Base-by-base conservation (phyloP, 345 rosid species). In the Rhodamnia rubescens region DNA sequence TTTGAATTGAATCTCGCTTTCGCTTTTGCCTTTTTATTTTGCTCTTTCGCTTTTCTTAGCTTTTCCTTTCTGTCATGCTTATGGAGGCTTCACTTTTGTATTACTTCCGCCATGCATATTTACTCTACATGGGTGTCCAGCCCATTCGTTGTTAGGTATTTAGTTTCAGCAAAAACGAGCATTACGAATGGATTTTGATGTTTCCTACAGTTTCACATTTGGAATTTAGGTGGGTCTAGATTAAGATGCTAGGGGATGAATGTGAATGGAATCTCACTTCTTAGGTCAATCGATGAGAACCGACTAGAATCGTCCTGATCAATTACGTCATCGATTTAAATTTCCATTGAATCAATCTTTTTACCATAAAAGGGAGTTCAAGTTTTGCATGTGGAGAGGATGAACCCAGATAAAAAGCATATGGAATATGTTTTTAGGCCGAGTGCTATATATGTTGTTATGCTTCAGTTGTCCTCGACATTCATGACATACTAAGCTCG, bases 281-380 rank as follows among this genome's bases (percentile, higher is more conserved):
- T 14, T 29, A 29, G 5, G 1, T 29, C 3, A 64, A 64, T 64
- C 6, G 12, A 69, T 18, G 6, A 2, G 1, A 42, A 69, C 3
- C 0, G 0, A 8, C 3, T 32, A 8, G 2, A 69, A 69, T 69
- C 3, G 1, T 7, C 11, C 3, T 36, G 10, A 18, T 32, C 44
- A 32, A 16, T 18, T 18, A 32, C 8, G 3, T 69, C 32, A 24
- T 32, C 7, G 0, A 32, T 24, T 69, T 32, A 32, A 32, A 64
- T 64, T 22, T 24, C 9, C 11, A 4, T 8, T 0, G 13, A 32
- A 32, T 16, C 24, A 32, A 69, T 16, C 3, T 32, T 32, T 64
- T 18, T 32, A 16, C 24, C 3, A 0, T 32, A 69, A 36, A 32
- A 32, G 47, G 20, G 5, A 4, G 32, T 69, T 69, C 3, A 10